Evolutionary conservation across 1,284 basidiomycete species (phyloP).

Genomic region (Ceratobasidium sp.): DNA sequence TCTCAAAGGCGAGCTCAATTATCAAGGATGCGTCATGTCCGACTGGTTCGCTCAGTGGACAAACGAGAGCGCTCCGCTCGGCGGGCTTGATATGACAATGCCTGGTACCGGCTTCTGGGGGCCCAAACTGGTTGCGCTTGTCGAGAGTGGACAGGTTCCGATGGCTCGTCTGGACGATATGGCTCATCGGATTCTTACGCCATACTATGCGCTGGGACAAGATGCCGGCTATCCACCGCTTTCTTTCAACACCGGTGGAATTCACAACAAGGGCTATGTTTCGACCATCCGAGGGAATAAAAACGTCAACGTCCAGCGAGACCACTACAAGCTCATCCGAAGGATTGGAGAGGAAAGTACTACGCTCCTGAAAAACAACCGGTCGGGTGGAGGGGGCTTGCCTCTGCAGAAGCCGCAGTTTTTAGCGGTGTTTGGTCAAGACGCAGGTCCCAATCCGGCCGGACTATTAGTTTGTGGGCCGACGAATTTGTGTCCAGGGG

Average conservation of each 20-base stretch:
- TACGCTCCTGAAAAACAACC: slow-evolving; percentile 84
- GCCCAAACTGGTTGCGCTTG: slow-evolving; percentile 70
- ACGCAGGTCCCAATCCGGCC: slow-evolving; percentile 21
- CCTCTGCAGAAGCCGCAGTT: slow-evolving; percentile 48
- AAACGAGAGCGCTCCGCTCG: slow-evolving; percentile 57
- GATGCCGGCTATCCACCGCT: slow-evolving; percentile 52
- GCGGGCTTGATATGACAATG: slow-evolving; percentile 52
- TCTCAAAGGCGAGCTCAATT: slow-evolving; percentile 77
- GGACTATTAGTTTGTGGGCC: slow-evolving; percentile 71
- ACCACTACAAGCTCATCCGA: slow-evolving; percentile 68
- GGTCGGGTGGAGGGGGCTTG: slow-evolving; percentile 59
- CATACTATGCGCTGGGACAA: slow-evolving; percentile 57
- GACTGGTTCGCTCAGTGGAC: slow-evolving; percentile 54
- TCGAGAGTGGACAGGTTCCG: slow-evolving; percentile 76
- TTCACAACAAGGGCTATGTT: slow-evolving; percentile 48
- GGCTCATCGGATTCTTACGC: slow-evolving; percentile 55
- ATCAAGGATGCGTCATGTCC: slow-evolving; percentile 62
- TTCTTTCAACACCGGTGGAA: slow-evolving; percentile 40
- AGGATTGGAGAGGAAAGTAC: slow-evolving; percentile 81
- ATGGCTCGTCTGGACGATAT: slow-evolving; percentile 47
- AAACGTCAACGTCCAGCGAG: slow-evolving; percentile 48
- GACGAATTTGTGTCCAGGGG: slow-evolving; percentile 76
- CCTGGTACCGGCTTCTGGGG: slow-evolving; percentile 65
- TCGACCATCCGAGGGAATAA: slow-evolving; percentile 51
- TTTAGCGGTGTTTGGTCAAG: slow-evolving; percentile 47